Evolutionary conservation across 2,329 filamentous ascomycete genomes (phyloP), one percentile per base, ranked within the genome.

Genomic region (Zarea fungicola): DNA sequence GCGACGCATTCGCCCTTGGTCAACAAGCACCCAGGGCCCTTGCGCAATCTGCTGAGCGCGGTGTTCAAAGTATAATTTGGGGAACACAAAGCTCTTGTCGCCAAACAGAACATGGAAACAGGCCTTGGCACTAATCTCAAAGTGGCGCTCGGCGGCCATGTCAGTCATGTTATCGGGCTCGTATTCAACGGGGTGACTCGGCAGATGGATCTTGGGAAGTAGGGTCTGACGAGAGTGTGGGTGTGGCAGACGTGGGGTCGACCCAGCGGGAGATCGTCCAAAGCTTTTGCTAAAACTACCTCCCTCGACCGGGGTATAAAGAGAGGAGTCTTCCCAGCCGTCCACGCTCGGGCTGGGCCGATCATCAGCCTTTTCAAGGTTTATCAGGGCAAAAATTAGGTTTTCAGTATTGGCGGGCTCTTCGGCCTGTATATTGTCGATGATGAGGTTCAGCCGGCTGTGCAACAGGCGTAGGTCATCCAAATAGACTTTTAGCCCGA

Each of bases 71-170:
- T 96, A 92, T 25, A 97, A 75, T 60, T 92, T 83, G 58, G 93
- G 89, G 69, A 96, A 99, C 32, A 97, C 84, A 28, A 91, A 89
- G 63, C 89, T 95, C 69, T 92, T 95, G 66, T 99, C 93, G 31
- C 93, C 93, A 66, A 97, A 99, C 44, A 99, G 78, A 14, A 97
- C 88, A 62, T 97, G 92, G 65, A 97, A 99, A 50, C 96, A 83
- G 0, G 89, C 89, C 66, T 99, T 97, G 40, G 93, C 86, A 54
- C 89, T 95, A 52, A 97, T 84, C 56, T 95, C 87, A 64, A 95
- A 96, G 55, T 89, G 80, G 53, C 87, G 82, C 64, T 95, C 88
- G 1, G 87, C 81, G 7, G 85, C 84, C 56, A 85, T 78, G 55
- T 80, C 76, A 45, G 84, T 81, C 80, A 95, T 91, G 46, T 85